Base-by-base conservation (phyloP, 768 basidiomycete species). In the Pisolithus orientalis region DNA sequence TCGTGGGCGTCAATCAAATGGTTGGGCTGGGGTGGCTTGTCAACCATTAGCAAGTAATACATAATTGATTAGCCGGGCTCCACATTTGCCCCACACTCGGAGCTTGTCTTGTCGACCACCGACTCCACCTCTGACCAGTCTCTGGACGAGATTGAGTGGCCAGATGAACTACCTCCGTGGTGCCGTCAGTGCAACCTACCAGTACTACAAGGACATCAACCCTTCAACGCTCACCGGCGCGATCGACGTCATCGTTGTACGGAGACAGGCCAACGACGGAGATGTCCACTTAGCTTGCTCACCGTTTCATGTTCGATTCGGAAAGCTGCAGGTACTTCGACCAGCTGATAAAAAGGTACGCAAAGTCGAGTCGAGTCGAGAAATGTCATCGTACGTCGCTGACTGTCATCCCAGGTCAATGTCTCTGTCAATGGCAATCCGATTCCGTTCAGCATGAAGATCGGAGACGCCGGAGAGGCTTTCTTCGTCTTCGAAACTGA, bases 401-500 rank as follows among this genome's bases (percentile, higher is more conserved):
- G 14, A 10, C 8, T 29, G 27, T 27, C 44, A 14, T 37, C 43
- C 14, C 57, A 94, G 91, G 95, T 98, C 57, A 90, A 85, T 56
- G 81, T 98, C 32, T 80, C 82, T 47, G 84, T 98, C 62, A 94
- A 96, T 70, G 90, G 88, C 39, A 75, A 83, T 59, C 77, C 79
- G 42, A 87, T 94, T 51, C 95, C 95, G 0, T 98, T 90, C 68
- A 80, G 79, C 68, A 99, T 99, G 96, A 98, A 99, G 76, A 93
- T 98, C 55, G 94, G 94, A 39, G 96, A 98, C 53, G 93, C 96
- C 1, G 96, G 96, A 5, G 96, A 99, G 71, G 96, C 94, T 0
- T 99, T 98, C 77, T 98, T 98, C 63, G 88, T 99, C 39, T 92
- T 98, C 59, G 95, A 99, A 70, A 97, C 95, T 0, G 90, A 94